Base-by-base conservation (phyloP, 78 protist species). In the Dictyostelium capitatum region DNA sequence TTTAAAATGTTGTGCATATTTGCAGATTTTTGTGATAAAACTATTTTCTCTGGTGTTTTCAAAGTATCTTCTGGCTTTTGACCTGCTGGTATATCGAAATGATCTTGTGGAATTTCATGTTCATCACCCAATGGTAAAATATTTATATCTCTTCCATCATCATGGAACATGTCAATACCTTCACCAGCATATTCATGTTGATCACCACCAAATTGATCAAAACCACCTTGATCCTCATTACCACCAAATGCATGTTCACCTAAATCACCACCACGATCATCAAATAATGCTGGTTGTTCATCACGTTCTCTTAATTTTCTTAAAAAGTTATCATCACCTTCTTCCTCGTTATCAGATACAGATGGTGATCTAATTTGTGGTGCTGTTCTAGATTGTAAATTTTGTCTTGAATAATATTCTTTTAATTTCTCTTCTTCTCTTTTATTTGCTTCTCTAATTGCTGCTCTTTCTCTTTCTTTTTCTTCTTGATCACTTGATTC, bases 21-120 rank as follows among this genome's bases (percentile, higher is more conserved):
- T 41, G 73, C 64, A 20, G 95, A 80, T 32, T 84, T 72, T 10
- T 43, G 65, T 14, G 95, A 59, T 89, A 89, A 81, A 3, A 77
- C 25, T 30, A 48, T 79, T 20, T 56, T 73, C 46, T 50, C 83
- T 28, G 73, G 57, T 78, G 10, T 30, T 48, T 25, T 59, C 56
- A 28, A 20, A 1, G 23, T 37, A 25, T 48, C 50, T 83, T 20
- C 50, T 47, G 19, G 89, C 64, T 17, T 81, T 57, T 46, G 56
- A 43, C 25, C 50, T 15, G 80, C 48, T 46, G 50, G 80, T 43
- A 46, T 11, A 20, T 73, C 80, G 20, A n/a, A 53, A 6, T 50
- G 7, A 32, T 67, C 50, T 15, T 41, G 43, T 14, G 75, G 75
- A 32, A 8, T 12, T 51, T 51, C 56, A 51, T 59, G 0, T 59